Percentiles rank a stretch among this genome's conserved stretches.
Evolutionary conservation across 1,139 yeast species (phyloP).

Genomic region (Saccharomyces hybrid): DNA sequence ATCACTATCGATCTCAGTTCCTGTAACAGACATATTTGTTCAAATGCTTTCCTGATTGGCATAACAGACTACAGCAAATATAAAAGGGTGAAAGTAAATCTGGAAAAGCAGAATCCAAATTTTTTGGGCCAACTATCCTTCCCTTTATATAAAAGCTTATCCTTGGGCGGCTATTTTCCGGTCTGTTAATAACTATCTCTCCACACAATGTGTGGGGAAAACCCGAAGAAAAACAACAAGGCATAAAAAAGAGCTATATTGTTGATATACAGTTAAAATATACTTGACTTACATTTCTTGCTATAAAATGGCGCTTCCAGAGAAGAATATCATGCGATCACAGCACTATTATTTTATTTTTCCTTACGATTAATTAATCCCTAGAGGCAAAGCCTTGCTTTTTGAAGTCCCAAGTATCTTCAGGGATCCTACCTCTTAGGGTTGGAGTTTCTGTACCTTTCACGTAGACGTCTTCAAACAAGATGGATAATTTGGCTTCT

Average conservation of each 20-base stretch:
- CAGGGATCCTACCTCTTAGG: constrained; percentile 94
- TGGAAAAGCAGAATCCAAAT: neutral
- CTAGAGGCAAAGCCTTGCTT: constrained; percentile 54
- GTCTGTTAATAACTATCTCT: neutral
- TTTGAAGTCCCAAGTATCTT: constrained; percentile 80
- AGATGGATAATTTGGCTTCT: constrained; percentile 87
- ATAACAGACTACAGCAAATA: neutral
- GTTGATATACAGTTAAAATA: neutral
- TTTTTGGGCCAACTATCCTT: neutral
- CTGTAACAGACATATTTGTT: constrained; percentile 14
- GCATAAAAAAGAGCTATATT: neutral
- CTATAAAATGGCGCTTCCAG: neutral
- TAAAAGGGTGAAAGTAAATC: neutral
- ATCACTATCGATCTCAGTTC: constrained; percentile 11
- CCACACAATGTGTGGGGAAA: neutral
- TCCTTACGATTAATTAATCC: constrained; percentile 21
- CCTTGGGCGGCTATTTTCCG: neutral
- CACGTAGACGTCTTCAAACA: constrained; percentile 94
- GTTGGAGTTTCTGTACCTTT: constrained; percentile 89
- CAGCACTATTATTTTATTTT: neutral
- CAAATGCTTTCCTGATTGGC: neutral
- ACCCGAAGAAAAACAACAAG: neutral
- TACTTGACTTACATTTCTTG: neutral
- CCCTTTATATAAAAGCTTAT: neutral
- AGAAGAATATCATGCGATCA: neutral